Percentiles rank a stretch among this genome's conserved stretches.
Conservation (phyloP, 495 filamentous ascomycete genomes). For the Neurospora cerealis region DNA sequence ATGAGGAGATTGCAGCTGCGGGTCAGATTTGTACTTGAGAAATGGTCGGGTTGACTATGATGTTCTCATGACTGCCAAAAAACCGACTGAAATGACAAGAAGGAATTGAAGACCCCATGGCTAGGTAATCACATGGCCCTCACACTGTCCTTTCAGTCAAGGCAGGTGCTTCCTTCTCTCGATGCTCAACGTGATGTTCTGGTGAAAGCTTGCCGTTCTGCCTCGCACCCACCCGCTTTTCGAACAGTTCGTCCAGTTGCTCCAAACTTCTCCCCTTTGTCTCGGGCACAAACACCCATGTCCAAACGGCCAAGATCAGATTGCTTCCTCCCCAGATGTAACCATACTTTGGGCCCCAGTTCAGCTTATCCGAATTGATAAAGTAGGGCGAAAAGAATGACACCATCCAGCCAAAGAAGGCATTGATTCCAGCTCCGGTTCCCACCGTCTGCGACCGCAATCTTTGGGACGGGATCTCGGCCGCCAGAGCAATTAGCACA, state of each 20-base stretch:
- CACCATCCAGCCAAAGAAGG: constrained; percentile 34
- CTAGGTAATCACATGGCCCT: not conserved
- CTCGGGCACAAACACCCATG: constrained; percentile 37
- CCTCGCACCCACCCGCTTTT: constrained; percentile 26
- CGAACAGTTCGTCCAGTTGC: constrained; percentile 44
- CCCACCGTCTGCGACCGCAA: constrained; percentile 42
- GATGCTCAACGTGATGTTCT: not conserved
- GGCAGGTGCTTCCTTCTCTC: not conserved
- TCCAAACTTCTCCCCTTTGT: constrained; percentile 48
- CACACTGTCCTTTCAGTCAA: not conserved
- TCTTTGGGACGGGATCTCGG: constrained; percentile 38
- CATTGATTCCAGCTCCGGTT: constrained; percentile 36
- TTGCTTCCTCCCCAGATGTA: constrained; percentile 44
- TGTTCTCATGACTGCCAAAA: not conserved
- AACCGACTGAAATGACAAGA: not conserved
- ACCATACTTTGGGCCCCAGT: constrained; percentile 41
- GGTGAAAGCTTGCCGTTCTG: constrained; percentile 4
- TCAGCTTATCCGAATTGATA: constrained; percentile 37
- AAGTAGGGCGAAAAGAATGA: constrained; percentile 40
- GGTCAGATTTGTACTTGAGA: not conserved
- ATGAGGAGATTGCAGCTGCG: not conserved
- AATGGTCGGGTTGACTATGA: not conserved
- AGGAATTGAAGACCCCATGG: not conserved
- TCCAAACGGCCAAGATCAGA: constrained; percentile 35
- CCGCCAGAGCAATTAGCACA: constrained; percentile 31